Percentiles rank a stretch among this genome's conserved stretches.
Conservation (phyloP, 2,329 filamentous ascomycete genomes). For the Beauveria sp. region DNA sequence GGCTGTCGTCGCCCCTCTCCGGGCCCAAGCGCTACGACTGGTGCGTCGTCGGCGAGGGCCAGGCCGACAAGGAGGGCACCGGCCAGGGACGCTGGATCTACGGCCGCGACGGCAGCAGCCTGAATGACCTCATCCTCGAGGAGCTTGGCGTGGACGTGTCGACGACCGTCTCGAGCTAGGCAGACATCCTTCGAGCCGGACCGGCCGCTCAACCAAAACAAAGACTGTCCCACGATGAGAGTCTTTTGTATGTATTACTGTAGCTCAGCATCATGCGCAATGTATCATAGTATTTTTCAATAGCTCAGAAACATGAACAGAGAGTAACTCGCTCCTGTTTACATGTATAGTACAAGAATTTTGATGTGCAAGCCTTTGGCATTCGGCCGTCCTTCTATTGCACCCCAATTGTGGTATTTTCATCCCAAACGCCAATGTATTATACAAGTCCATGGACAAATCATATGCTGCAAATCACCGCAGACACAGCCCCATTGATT, state of each 20-base stretch:
- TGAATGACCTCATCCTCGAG: slow-evolving; percentile 63
- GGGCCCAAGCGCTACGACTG: slow-evolving; percentile 95
- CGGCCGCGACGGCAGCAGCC: slow-evolving; percentile 67
- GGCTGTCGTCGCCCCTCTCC: slow-evolving; percentile 84
- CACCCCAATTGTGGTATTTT: not conserved
- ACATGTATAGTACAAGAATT: not conserved
- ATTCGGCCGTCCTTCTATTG: not conserved
- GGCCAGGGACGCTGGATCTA: slow-evolving; percentile 79
- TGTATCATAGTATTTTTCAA: not conserved
- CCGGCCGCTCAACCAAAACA: not conserved
- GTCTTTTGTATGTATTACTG: not conserved
- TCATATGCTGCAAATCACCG: slow-evolving; percentile 28
- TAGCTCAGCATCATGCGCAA: not conserved
- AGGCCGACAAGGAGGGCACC: slow-evolving; percentile 68
- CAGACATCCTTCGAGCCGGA: not conserved
- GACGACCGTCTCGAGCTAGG: slow-evolving; percentile 21
- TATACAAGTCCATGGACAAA: not conserved
- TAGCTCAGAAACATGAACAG: not conserved
- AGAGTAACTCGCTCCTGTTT: not conserved
- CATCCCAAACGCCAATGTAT: not conserved
- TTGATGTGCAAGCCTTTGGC: not conserved
- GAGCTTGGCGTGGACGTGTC: slow-evolving; percentile 65
- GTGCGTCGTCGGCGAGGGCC: slow-evolving; percentile 64
- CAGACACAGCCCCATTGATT: slow-evolving; percentile 60
- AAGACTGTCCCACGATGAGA: not conserved